Evolutionary conservation across 192 early-diverging fungal species (phyloP), one percentile per base, ranked within the genome.

Genomic region (Backusella tarrabulga): DNA sequence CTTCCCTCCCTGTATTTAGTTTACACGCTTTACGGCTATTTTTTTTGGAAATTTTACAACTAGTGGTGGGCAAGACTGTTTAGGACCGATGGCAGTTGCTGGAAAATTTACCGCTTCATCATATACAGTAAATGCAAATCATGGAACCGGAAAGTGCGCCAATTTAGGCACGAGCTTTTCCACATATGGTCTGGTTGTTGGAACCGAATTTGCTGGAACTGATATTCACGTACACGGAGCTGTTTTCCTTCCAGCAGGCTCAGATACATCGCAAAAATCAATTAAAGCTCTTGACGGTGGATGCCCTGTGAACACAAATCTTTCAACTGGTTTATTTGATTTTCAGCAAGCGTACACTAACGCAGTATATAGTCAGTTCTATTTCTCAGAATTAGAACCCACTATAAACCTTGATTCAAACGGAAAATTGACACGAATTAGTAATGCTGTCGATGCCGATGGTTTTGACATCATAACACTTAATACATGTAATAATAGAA

Each of bases 1-100:
- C n/a, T 23, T 60, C 7, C 9, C 8, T 60, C 11, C 12, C 23
- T 26, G 6, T 60, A 23, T 26, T 60, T 60, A 26, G 54, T 60
- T 60, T 29, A 63, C 23, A 12, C 21, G 56, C 21, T 63, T 63
- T 63, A 15, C 56, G 1, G 2, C 56, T 3, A 75, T 75, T 32
- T 60, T 75, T 19, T 75, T 75, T 32, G 60, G 60, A 46, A 17
- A 75, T 44, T 75, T 75, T 66, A 42, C 6, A 5, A 67, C 74
- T 0, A 32, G 3, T 23, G 40, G 63, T 4, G 19, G 36, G 5
- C 63, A 75, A 75, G 74, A 75, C 41, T 67, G 41, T 19, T 67
- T 75, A 32, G 74, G 74, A 7, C 56, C 35, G 2, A 44, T 75
- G 15, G 74, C 63, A 8, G 74, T 75, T 29, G 56, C 21, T 67